Conservation (phyloP, 2,329 filamentous ascomycete species). For the Simplicillium sp. region DNA sequence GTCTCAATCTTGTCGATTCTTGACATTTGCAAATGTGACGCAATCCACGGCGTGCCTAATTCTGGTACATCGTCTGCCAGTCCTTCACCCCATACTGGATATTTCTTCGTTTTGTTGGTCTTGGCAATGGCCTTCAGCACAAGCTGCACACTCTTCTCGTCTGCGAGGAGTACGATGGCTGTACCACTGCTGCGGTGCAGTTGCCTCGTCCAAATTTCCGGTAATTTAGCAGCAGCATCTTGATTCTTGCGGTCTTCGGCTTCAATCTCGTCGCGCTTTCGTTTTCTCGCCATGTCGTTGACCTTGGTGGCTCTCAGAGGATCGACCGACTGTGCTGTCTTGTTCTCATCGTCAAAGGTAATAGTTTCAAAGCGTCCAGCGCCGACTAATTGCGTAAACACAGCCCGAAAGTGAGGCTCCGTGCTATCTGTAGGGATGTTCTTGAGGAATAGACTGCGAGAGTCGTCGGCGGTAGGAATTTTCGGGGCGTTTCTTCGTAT, state of each 20-base stretch:
- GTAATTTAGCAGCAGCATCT: slow-evolving; percentile 53
- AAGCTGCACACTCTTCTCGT: slow-evolving; percentile 66
- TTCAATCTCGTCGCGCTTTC: slow-evolving; percentile 38
- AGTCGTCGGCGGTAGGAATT: slow-evolving; percentile 61
- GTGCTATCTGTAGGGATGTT: slow-evolving; percentile 84
- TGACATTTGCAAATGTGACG: slow-evolving; percentile 59
- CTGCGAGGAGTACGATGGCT: slow-evolving; percentile 75
- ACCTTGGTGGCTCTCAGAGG: slow-evolving; percentile 37
- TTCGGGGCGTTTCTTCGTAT: slow-evolving; percentile 75
- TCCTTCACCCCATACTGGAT: slow-evolving; percentile 60
- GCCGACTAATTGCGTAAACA: slow-evolving; percentile 68
- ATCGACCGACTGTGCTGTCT: slow-evolving; percentile 28
- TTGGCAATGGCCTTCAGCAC: slow-evolving; percentile 68
- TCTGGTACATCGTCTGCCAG: slow-evolving; percentile 44
- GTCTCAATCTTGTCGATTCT: slow-evolving; percentile 60
- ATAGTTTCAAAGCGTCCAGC: slow-evolving; percentile 71
- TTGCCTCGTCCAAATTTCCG: slow-evolving; percentile 62
- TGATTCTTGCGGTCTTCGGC: slow-evolving; percentile 42
- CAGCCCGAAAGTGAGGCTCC: slow-evolving; percentile 60
- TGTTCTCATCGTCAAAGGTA: slow-evolving; percentile 58
- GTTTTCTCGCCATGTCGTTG: slow-evolving; percentile 28
- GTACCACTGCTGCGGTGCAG: slow-evolving; percentile 67
- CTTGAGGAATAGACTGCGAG: slow-evolving; percentile 78
- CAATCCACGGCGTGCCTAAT: slow-evolving; percentile 48
- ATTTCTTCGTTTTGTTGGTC: slow-evolving; percentile 47